Evolutionary conservation across 1,139 yeast species (phyloP).

Genomic region (Geotrichum histeridarum): DNA sequence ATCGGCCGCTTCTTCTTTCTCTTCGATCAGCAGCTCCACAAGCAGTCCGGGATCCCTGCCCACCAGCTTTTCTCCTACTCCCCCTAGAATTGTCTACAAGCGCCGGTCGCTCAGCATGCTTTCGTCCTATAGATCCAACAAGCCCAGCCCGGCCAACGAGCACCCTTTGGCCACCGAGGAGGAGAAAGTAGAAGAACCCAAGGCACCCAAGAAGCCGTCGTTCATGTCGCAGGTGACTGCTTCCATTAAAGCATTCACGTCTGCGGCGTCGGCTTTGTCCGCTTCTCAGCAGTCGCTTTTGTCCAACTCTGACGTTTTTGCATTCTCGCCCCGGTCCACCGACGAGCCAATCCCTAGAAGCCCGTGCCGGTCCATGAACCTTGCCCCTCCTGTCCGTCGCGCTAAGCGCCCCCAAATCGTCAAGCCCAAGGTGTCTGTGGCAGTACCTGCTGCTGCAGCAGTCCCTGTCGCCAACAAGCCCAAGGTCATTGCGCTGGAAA

Average conservation of each 20-base stretch:
- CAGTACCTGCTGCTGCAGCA: background rate
- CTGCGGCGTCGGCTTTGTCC: constrained; percentile 30
- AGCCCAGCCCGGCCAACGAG: background rate
- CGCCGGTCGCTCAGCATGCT: background rate
- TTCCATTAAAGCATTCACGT: constrained; percentile 30
- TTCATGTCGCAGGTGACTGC: constrained; percentile 29
- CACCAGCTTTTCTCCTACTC: background rate
- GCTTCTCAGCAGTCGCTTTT: constrained; percentile 26
- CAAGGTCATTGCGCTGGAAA: constrained; percentile 11
- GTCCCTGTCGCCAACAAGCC: background rate
- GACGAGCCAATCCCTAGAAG: constrained; percentile 31
- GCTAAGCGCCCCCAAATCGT: background rate
- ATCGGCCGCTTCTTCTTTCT: constrained; percentile 2
- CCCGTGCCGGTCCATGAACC: background rate
- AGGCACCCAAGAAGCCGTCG: constrained; percentile 9
- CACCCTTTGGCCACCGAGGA: background rate
- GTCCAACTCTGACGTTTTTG: constrained; percentile 25
- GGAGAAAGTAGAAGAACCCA: too few species aligned
- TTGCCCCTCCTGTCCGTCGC: background rate
- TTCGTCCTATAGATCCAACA: background rate
- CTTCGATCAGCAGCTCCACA: constrained; percentile 3
- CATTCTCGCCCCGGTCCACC: constrained; percentile 32
- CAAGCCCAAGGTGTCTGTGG: background rate
- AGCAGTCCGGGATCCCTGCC: background rate
- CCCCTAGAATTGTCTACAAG: background rate